Evolutionary conservation across 352 stramenopile species (phyloP).

Genomic region (Globisporangium solare): DNA sequence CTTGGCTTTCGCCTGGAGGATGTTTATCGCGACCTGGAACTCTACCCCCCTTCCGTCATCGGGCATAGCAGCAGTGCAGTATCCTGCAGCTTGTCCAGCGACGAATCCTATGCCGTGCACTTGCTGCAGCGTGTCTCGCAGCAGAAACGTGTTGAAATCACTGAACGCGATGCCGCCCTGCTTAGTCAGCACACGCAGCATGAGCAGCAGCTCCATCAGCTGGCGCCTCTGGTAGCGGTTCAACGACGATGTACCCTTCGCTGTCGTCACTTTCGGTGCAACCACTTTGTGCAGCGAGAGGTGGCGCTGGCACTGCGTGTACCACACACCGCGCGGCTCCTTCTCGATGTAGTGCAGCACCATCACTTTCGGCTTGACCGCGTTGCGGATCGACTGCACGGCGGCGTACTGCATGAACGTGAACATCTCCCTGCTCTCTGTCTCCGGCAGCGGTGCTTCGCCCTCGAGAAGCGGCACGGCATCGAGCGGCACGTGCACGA

Average conservation of each 20-base stretch:
- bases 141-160: conserved; percentile 42
- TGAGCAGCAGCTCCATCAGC: conserved; percentile 29
- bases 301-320: conserved; percentile 40
- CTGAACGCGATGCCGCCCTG: conserved; percentile 35
- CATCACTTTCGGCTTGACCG: conserved; percentile 24
- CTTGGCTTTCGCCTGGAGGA: conserved; percentile 24
- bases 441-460: neutral
- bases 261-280: conserved; percentile 14
- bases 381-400: conserved; percentile 24
- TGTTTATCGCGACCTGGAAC: conserved; percentile 26
- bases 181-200: conserved; percentile 31
- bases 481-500: conserved; percentile 27
- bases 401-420: conserved; percentile 37
- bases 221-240: conserved; percentile 20
- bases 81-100: conserved; percentile 12
- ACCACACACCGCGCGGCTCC: conserved; percentile 33
- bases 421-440: conserved; percentile 19
- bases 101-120: conserved; percentile 12
- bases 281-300: conserved; percentile 36
- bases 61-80: no score
- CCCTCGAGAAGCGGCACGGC: conserved; percentile 12
- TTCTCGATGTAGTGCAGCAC: conserved; percentile 35
- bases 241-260: conserved; percentile 5
- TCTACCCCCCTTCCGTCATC: neutral
- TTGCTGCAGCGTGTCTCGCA: conserved; percentile 13